A percentile compares a stretch with the other conserved stretches of the same genome.
Conservation (phyloP, 169 alveolate species). For the Ichthyophthirius multifiliis region DNA sequence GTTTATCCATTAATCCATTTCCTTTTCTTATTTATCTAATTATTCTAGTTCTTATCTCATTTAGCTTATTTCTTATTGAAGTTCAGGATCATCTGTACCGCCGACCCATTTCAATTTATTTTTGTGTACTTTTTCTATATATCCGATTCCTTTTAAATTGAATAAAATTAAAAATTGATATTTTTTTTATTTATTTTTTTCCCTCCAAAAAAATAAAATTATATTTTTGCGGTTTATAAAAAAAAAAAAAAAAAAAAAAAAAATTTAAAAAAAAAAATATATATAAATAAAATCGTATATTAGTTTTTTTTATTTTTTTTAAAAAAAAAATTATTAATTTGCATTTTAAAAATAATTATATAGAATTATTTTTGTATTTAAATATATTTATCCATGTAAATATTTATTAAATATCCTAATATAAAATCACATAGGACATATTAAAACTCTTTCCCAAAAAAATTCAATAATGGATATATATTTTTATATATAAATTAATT, state of each 20-base stretch:
- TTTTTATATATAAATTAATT: not conserved
- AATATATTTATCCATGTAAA: not conserved
- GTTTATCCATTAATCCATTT: slow-evolving; percentile 19
- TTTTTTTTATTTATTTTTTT: no score
- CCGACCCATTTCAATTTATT: slow-evolving; percentile 44
- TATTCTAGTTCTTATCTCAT: not conserved
- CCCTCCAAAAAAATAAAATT: not conserved
- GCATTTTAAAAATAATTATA: not conserved
- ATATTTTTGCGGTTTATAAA: not conserved
- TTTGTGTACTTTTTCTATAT: slow-evolving; percentile 39
- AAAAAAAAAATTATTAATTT: not conserved
- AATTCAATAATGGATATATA: no score
- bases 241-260: no score
- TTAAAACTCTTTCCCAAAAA: no score
- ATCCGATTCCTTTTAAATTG: slow-evolving; percentile 22
- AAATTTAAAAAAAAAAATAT: no score
- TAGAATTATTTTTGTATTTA: not conserved
- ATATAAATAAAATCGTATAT: not conserved
- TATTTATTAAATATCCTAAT: not conserved
- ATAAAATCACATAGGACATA: not conserved
- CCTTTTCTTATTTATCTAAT: not conserved
- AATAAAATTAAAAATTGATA: no score
- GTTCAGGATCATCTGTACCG: slow-evolving; percentile 41
- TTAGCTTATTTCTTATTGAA: slow-evolving; percentile 11
- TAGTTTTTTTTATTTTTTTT: not conserved